Evolutionary conservation across 306 rosid genomes (phyloP), one percentile per base, ranked within the genome.

Genomic region (barrel medic (Medicago truncatula)): DNA sequence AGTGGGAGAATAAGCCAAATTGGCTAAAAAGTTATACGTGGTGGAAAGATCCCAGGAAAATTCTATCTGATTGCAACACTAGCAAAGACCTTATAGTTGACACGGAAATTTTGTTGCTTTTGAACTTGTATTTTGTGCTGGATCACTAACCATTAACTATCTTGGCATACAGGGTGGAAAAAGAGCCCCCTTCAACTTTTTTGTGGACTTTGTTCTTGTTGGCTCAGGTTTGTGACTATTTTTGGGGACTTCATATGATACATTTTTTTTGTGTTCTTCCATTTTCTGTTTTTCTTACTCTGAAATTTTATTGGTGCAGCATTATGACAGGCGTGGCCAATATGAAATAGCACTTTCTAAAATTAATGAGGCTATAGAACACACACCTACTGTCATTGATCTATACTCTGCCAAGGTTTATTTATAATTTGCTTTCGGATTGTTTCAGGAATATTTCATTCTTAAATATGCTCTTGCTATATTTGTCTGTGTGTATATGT

Each of bases 371-470:
- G 99, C 98, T 72, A 89, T 92, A 41, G 85, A 76, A 81, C 99
- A 96, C 84, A 96, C 99, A 50, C 99, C 99, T 73, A 96, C 99
- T 34, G 99, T 92, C 54, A 92, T 96, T 87, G 99, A 96, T 88
- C 81, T 96, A 82, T 96, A 92, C 74, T 96, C 99, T 15, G 92
- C 67, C 66, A 92, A 96, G 99, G 99, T 96, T 71, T 77, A 83
- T 59, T 77, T 71, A 39, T 23, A 11, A 64, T 13, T 52, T 49
- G 28, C 65, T 50, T 9, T 78, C 23, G 60, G 13, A 52, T 9
- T 70, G 49, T 74, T 72, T 76, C 16, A 50, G 60, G 47, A 44
- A 44, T 80, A 38, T 21, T 75, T 67, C 73, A 8, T 44, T 70
- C 71, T 14, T 71, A 46, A 61, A 58, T n/a, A 71, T 52, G 61